Evolutionary conservation across 2,329 filamentous ascomycete species (phyloP).

Genomic region (Scedosporium aurantiacum): DNA sequence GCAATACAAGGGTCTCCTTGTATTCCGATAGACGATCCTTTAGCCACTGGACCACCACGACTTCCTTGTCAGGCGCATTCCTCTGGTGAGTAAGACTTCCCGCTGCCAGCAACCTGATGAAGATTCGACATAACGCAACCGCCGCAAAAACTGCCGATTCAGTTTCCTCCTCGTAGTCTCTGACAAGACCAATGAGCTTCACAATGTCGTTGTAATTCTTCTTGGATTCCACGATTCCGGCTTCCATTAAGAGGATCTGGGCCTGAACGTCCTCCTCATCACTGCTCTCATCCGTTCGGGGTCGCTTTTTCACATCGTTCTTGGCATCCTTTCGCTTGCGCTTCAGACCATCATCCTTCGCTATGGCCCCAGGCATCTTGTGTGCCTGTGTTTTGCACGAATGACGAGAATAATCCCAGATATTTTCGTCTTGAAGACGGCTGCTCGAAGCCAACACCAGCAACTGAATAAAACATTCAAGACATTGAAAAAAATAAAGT

Average conservation of each 20-base stretch:
- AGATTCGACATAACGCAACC: slow-evolving; percentile 76
- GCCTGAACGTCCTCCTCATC: slow-evolving; percentile 44
- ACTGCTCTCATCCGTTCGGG: slow-evolving; percentile 35
- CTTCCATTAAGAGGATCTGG: slow-evolving; percentile 64
- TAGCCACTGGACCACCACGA: slow-evolving; percentile 66
- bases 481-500: slow-evolving; percentile 13
- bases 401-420: background rate
- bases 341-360: slow-evolving; percentile 28
- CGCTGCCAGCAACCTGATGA: slow-evolving; percentile 66
- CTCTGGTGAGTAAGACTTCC: slow-evolving; percentile 59
- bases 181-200: slow-evolving; percentile 49
- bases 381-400: background rate
- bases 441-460: background rate
- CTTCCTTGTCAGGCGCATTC: slow-evolving; percentile 59
- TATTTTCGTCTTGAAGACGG: background rate
- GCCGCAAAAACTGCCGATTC: slow-evolving; percentile 56
- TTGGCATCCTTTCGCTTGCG: slow-evolving; percentile 37
- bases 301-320: slow-evolving; percentile 38
- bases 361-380: slow-evolving; percentile 8
- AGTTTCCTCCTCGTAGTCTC: slow-evolving; percentile 33
- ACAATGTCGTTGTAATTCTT: slow-evolving; percentile 89
- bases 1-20: slow-evolving; percentile 46
- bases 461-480: background rate
- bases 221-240: slow-evolving; percentile 71
- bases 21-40: slow-evolving; percentile 65